Evolutionary conservation across 2,329 filamentous ascomycete genomes (phyloP), one percentile per base, ranked within the genome.

Genomic region (Calonectria pseudoturangicola): DNA sequence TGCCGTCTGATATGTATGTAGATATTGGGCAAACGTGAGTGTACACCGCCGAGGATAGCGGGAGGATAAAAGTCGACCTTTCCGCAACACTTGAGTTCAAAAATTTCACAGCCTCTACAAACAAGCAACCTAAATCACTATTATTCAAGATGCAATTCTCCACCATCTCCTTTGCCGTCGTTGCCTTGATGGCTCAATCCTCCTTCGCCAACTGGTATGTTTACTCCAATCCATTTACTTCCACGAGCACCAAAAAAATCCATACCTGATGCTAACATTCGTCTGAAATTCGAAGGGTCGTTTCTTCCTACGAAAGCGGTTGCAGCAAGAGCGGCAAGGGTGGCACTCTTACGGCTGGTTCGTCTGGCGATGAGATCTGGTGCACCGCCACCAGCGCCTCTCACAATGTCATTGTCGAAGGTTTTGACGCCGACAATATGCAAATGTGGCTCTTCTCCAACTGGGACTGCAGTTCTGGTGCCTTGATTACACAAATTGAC

Each of bases 401-500:
- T 7, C 54, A 58, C n/a, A 58, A 58, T 5, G n/a, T 58, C 13
- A 33, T 58, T 0, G 54, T 39, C 18, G 33, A 58, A 39, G 54
- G 54, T 36, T 39, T 58, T 13, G 54, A 58, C 1, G 54, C 54
- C 6, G 54, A 58, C n/a, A 58, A 58, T n/a, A 58, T 58, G 54
- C 30, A 58, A n/a, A 58, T 58, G 54, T 58, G 54, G 54, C 54
- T 58, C 54, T 58, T 39, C 33, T 58, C 54, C 0, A 58, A n/a
- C 54, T 58, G 54, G 54, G 36, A 58, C 54, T 58, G 54, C 33
- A 58, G 36, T 10, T n/a, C 30, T 9, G 54, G 33, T 25, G 54
- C 54, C n/a, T 9, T 25, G 33, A 13, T 58, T 16, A 33, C 54
- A n/a, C n/a, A 58, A 10, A 58, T 58, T 27, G 54, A 58, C 33